A percentile compares a stretch with the other conserved stretches of the same genome.
These are phyloP conservation scores for Dactylonectria macrodidyma DNA, from an alignment of 2,329 filamentous ascomycete genomes.

Conservation along the genomic window DNA sequence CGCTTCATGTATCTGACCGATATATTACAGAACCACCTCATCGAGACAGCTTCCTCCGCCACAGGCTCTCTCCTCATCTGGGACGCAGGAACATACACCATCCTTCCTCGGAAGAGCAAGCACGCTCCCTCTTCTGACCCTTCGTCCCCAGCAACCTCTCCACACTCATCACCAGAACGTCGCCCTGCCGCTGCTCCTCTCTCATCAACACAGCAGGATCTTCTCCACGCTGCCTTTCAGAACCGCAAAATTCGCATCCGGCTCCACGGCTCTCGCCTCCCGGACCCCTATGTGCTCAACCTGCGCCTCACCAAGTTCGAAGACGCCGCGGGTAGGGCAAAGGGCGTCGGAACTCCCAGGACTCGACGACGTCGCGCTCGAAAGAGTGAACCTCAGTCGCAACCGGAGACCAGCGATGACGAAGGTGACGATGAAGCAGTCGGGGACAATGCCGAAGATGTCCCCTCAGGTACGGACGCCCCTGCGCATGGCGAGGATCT, in stretches of 20 bases:
- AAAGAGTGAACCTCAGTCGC: background rate
- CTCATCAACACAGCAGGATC: constrained; percentile 57
- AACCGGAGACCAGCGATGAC: constrained; percentile 47
- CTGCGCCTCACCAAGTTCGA: constrained; percentile 67
- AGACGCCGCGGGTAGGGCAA: constrained; percentile 53
- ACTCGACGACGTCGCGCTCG: constrained; percentile 29
- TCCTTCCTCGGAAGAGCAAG: constrained; percentile 62
- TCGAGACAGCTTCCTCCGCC: constrained; percentile 68
- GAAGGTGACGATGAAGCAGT: constrained; percentile 30
- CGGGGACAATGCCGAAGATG: constrained; percentile 34
- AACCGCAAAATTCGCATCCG: constrained; percentile 70
- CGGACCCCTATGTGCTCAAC: constrained; percentile 66
- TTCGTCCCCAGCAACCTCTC: constrained; percentile 38
- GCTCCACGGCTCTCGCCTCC: constrained; percentile 68
- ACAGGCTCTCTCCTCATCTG: constrained; percentile 74
- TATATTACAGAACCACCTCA: constrained; percentile 67
- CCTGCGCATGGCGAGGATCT: constrained; percentile 24
- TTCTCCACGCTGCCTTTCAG: constrained; percentile 67
- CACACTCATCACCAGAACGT: constrained; percentile 32
- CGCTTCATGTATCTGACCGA: background rate
- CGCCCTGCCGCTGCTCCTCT: constrained; percentile 1
- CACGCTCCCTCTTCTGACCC: constrained; percentile 52
- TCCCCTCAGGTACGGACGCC: constrained; percentile 39
- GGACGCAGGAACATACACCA: constrained; percentile 72
- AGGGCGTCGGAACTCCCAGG: constrained; percentile 31